phyloP scores from a whole-genome alignment of 805 yeast species.

The Ogataea parapolymorpha region DNA sequence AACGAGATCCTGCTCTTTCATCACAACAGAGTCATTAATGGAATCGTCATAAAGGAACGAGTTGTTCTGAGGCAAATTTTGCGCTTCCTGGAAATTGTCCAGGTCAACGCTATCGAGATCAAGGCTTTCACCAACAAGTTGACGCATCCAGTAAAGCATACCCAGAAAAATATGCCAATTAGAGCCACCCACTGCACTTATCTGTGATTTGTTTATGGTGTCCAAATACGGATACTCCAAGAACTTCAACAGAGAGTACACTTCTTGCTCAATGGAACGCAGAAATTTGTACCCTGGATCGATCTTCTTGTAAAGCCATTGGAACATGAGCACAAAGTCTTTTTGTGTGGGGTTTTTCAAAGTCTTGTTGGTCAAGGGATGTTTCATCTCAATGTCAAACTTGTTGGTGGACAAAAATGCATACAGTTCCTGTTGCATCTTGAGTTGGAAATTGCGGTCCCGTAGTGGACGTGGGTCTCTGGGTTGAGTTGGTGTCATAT shows the following conservation, averaged over 20 bases:
- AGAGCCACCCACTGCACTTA: conserved; percentile 87
- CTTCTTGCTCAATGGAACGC: conserved; percentile 70
- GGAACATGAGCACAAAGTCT: conserved; percentile 74
- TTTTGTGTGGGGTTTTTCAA: conserved; percentile 80
- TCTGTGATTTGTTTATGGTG: conserved; percentile 75
- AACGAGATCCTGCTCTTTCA: conserved; percentile 27
- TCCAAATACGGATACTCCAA: conserved; percentile 79
- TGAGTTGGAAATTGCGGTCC: conserved; percentile 63
- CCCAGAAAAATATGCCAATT: conserved; percentile 84
- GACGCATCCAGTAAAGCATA: conserved; percentile 77
- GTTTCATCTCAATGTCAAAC: conserved; percentile 74
- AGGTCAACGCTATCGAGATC: conserved; percentile 35
- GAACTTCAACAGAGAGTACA: conserved; percentile 59
- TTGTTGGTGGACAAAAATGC: conserved; percentile 59
- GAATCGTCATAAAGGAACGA: conserved; percentile 27
- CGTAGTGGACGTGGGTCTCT: conserved; percentile 75
- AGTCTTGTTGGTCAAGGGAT: conserved; percentile 61
- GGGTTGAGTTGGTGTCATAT: conserved; percentile 15
- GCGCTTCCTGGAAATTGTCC: conserved; percentile 21
- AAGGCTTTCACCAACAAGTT: conserved; percentile 44
- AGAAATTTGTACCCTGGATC: conserved; percentile 78
- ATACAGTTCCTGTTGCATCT: conserved; percentile 63
- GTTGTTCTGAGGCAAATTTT: conserved; percentile 23
- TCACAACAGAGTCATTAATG: conserved; percentile 23
- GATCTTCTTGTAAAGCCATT: conserved; percentile 69